Evolutionary conservation across 1,139 yeast species (phyloP).

Genomic region (Zygosaccharomyces pseudobailii): DNA sequence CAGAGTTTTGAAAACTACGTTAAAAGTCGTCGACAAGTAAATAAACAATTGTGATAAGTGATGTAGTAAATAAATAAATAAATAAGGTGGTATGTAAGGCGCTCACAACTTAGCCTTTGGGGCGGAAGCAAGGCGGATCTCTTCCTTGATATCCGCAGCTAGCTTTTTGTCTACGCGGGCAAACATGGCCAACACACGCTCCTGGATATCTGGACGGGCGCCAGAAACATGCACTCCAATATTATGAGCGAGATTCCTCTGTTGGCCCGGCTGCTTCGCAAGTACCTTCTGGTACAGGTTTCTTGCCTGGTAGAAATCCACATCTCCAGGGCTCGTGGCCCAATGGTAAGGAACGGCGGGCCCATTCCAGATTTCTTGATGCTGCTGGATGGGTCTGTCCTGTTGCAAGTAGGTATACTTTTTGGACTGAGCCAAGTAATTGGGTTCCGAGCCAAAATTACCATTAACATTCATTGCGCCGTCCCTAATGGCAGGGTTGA

Average conservation of each 20-base stretch:
- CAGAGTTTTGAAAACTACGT: neutral
- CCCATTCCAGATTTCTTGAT: slow-evolving; percentile 85
- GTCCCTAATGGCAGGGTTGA: slow-evolving; percentile 77
- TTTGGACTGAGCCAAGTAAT: slow-evolving; percentile 56
- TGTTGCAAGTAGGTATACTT: slow-evolving; percentile 30
- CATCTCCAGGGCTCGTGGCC: slow-evolving; percentile 57
- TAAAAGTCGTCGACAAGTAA: neutral
- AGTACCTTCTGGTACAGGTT: slow-evolving; percentile 64
- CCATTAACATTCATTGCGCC: slow-evolving; percentile 83
- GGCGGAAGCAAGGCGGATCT: slow-evolving; percentile 34
- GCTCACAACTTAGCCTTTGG: slow-evolving; percentile 21
- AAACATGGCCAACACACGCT: slow-evolving; percentile 74
- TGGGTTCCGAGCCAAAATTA: slow-evolving; percentile 81
- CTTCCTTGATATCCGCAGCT: slow-evolving; percentile 59
- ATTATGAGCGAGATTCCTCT: slow-evolving; percentile 77
- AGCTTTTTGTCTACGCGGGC: slow-evolving; percentile 65
- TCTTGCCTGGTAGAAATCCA: slow-evolving; percentile 68
- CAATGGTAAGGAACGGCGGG: slow-evolving; percentile 88
- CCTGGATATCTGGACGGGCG: slow-evolving; percentile 75
- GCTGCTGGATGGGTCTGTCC: slow-evolving; percentile 45
- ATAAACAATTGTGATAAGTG: too few species aligned
- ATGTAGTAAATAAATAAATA: slow-evolving; percentile 9
- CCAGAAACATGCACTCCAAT: slow-evolving; percentile 67
- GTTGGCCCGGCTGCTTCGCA: slow-evolving; percentile 73
- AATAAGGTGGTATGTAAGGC: slow-evolving; percentile 1